Conservation (phyloP, 352 stramenopile genomes). For the Globisporangium ultimum region DNA sequence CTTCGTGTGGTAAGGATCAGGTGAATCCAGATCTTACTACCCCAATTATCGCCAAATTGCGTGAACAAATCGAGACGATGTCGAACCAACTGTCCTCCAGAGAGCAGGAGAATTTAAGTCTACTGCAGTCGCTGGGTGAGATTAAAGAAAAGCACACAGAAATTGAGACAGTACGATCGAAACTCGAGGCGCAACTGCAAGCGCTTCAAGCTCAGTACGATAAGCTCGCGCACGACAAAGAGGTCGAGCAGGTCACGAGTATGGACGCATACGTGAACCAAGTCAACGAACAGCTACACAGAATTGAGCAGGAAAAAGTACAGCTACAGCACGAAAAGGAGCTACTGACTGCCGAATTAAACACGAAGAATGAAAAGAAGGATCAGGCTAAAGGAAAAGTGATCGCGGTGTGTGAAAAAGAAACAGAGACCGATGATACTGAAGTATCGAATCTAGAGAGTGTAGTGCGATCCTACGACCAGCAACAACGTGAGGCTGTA, state of each 20-base stretch:
- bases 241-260: slow-evolving; percentile 18
- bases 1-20: not conserved
- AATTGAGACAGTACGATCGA: not conserved
- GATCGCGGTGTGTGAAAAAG: slow-evolving; percentile 3
- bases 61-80: slow-evolving; percentile 10
- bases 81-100: slow-evolving; percentile 22
- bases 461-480: no score
- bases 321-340: slow-evolving; percentile 8
- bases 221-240: slow-evolving; percentile 16
- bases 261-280: slow-evolving; percentile 32
- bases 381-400: not conserved
- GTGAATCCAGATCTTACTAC: slow-evolving; percentile 5
- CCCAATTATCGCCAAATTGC: slow-evolving; percentile 9
- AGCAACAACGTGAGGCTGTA: not conserved
- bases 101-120: slow-evolving; percentile 40
- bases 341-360: not conserved
- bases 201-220: slow-evolving; percentile 1
- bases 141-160: slow-evolving; percentile 30
- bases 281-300: slow-evolving; percentile 21
- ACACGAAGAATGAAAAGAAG: not conserved
- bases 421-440: not conserved
- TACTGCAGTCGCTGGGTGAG: slow-evolving; percentile 40
- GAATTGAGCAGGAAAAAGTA: slow-evolving; percentile 16
- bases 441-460: not conserved
- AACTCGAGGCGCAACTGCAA: slow-evolving; percentile 5